A percentile compares a stretch with the other conserved stretches of the same genome.
phyloP scores from a whole-genome alignment of 2,329 filamentous ascomycete genomes.

The Aspergillus tamarii region DNA sequence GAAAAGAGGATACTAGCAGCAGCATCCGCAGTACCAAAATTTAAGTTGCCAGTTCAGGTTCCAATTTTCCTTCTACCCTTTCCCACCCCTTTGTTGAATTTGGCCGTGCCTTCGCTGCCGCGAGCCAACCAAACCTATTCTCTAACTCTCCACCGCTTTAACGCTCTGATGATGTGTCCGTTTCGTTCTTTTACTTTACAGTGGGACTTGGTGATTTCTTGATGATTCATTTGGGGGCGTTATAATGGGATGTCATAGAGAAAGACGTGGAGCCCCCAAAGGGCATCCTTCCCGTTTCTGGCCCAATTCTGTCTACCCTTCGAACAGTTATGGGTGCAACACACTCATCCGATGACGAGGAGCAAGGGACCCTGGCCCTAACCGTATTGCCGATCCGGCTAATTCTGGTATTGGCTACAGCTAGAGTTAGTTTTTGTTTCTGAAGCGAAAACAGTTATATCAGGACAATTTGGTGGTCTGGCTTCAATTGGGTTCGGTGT shows the following conservation, averaged over 20 bases:
- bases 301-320: constrained; percentile 2
- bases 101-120: constrained; percentile 9
- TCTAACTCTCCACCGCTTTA: not conserved
- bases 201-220: constrained; percentile 17
- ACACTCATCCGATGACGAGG: constrained; percentile 5
- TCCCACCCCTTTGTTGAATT: constrained; percentile 23
- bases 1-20: constrained; percentile 28
- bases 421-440: too few species aligned
- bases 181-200: constrained; percentile 18
- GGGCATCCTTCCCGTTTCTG: constrained; percentile 25
- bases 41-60: constrained; percentile 29
- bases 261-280: constrained; percentile 24
- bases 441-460: too few species aligned
- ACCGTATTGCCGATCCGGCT: not conserved
- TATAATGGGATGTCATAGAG: constrained; percentile 36
- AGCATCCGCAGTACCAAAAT: constrained; percentile 27
- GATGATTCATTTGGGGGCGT: constrained; percentile 30
- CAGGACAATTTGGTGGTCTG: constrained; percentile 15
- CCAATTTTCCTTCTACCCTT: constrained; percentile 11
- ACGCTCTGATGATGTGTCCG: not conserved
- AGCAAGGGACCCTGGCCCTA: not conserved
- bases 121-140: not conserved
- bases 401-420: constrained; percentile 10
- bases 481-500: constrained; percentile 20
- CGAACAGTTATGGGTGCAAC: not conserved